A percentile compares a stretch with the other conserved stretches of the same genome.
These are phyloP conservation scores for Neodidymelliopsis sp. DNA, from an alignment of 2,329 filamentous ascomycete species.

Conservation along the genomic window DNA sequence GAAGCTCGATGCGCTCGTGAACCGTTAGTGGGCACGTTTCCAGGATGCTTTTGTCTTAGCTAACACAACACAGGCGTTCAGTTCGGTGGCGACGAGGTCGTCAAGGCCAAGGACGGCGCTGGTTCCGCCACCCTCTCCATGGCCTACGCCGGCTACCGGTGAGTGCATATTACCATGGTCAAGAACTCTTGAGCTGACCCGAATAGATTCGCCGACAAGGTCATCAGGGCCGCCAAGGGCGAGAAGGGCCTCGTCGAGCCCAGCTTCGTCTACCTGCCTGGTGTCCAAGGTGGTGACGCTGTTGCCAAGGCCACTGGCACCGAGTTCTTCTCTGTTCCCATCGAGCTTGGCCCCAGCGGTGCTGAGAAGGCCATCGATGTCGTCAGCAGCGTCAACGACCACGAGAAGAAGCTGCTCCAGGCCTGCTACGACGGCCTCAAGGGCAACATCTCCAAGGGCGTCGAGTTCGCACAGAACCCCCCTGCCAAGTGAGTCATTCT, in stretches of 20 bases:
- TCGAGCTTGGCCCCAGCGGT: slow-evolving; percentile 89
- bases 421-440: slow-evolving; percentile 79
- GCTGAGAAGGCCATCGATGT: slow-evolving; percentile 86
- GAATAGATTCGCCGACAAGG: slow-evolving; percentile 85
- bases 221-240: slow-evolving; percentile 86
- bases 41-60: background rate
- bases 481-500: slow-evolving; percentile 55
- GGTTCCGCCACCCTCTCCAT: slow-evolving; percentile 93
- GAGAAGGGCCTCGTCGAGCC: slow-evolving; percentile 94
- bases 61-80: slow-evolving; percentile 69
- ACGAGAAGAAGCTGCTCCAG: slow-evolving; percentile 88
- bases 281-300: slow-evolving; percentile 84
- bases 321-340: slow-evolving; percentile 95
- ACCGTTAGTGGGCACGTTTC: slow-evolving; percentile 65
- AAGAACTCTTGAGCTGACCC: slow-evolving; percentile 18
- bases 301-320: slow-evolving; percentile 81
- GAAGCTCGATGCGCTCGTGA: slow-evolving; percentile 88
- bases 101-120: slow-evolving; percentile 91
- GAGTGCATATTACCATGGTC: slow-evolving; percentile 37
- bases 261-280: slow-evolving; percentile 93
- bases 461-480: slow-evolving; percentile 87
- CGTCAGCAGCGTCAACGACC: slow-evolving; percentile 76
- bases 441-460: slow-evolving; percentile 93
- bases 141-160: slow-evolving; percentile 95
- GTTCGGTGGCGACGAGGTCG: slow-evolving; percentile 97